Base-by-base conservation (phyloP, 1,284 basidiomycete genomes). In the Naganishia cerealis region DNA sequence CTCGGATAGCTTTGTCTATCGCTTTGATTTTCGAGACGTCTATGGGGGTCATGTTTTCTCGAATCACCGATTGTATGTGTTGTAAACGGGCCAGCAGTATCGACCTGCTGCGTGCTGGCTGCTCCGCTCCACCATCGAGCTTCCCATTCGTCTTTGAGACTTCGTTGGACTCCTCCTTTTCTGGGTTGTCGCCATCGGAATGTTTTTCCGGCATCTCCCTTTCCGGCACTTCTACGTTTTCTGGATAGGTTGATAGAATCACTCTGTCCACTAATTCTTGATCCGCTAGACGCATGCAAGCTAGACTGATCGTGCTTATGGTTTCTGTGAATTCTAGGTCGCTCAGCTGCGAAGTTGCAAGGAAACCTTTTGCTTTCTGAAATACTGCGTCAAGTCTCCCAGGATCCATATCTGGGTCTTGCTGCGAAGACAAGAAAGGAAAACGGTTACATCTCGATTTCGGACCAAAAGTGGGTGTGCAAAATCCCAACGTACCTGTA, bases 261-360 rank as follows among this genome's bases (percentile, higher is more conserved):
- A 72, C 50, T 13, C 54, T 39, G 21, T 76, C 91, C 88, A 98
- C 71, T 83, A 83, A 77, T 0, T 84, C 77, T 0, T 86, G 84
- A 26, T 87, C 84, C 5, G 85, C 86, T 12, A 91, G 80, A 13
- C 87, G 87, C 71, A 94, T 83, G 52, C 88, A 88, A 0, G 92
- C 90, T n/a, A 96, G 83, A 0, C 92, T 92, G 73, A 99, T 94
- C 81, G 98, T 95, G 2, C 92, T 89, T 0, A 95, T 94, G 6
- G 92, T 85, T 77, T 90, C 97, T 59, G 95, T 84, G 74, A 99
- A 87, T 78, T 99, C 95, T 18, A 87, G 89, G 77, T 97, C 93
- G 3, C 94, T 95, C 24, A 94, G 82, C 21, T 94, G 88, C 21
- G 91, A 88, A 24, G 84, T 81, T 38, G 88, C 86, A 70, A 92